These are phyloP conservation scores for Brasenia schreberi DNA, from an alignment of 164 flowering plant genomes.

Conservation along the genomic window DNA sequence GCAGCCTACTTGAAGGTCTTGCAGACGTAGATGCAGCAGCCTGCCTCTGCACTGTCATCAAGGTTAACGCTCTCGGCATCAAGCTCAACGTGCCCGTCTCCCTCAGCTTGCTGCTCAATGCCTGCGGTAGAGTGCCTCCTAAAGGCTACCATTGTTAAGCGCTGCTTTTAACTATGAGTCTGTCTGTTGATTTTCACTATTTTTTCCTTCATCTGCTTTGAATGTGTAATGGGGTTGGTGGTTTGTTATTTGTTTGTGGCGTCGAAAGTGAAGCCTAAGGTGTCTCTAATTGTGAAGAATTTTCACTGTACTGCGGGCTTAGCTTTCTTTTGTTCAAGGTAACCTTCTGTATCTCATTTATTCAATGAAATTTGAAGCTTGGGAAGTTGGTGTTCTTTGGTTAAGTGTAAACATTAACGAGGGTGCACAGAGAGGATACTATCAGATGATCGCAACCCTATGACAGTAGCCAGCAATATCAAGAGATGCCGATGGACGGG, in stretches of 20 bases:
- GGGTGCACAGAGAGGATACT: no score
- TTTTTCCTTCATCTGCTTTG: background rate
- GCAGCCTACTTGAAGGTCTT: conserved; percentile 48
- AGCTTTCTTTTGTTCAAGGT: background rate
- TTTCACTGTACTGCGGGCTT: background rate
- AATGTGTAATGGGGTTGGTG: background rate
- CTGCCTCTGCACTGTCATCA: conserved; percentile 65
- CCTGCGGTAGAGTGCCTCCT: conserved; percentile 37
- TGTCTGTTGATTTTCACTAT: background rate
- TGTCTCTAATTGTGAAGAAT: background rate
- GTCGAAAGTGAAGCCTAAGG: background rate
- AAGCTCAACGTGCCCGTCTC: conserved; percentile 45
- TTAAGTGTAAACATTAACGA: no score
- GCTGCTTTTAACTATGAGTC: background rate
- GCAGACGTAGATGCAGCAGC: conserved; percentile 55
- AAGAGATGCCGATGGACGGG: no score
- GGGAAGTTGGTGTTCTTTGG: no score
- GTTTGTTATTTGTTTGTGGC: background rate
- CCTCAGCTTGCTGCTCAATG: conserved; percentile 50
- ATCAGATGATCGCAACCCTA: no score
- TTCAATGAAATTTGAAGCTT: no score
- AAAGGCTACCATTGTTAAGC: conserved; percentile 37
- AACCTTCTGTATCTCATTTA: background rate
- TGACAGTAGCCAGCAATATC: no score
- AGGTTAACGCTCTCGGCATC: conserved; percentile 41